These are phyloP conservation scores for Coemansia biformis DNA, from an alignment of 192 early-diverging fungal species.

Conservation along the genomic window DNA sequence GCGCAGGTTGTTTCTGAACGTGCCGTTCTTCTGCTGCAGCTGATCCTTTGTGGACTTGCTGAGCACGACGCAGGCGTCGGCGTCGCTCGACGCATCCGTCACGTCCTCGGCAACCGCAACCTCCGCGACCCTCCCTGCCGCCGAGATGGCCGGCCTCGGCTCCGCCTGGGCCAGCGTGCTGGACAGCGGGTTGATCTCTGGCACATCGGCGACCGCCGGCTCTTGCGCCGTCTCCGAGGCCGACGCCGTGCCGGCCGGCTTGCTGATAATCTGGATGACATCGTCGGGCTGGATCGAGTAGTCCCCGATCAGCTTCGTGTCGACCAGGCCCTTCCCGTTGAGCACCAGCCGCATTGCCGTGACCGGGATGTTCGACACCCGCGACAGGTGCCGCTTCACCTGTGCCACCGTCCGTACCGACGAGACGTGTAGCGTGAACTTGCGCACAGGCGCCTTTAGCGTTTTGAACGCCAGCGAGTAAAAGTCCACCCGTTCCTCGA, in stretches of 20 bases:
- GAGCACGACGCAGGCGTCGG: neutral
- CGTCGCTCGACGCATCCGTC: constrained; percentile 25
- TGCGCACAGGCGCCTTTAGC: constrained; percentile 38
- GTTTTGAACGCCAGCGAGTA: constrained; percentile 41
- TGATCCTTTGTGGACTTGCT: constrained; percentile 15
- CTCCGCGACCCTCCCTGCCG: neutral
- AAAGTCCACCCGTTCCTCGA: constrained; percentile 31
- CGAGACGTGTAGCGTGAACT: constrained; percentile 40
- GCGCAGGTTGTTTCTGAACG: constrained; percentile 32
- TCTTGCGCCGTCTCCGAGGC: constrained; percentile 3
- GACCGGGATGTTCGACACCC: constrained; percentile 27
- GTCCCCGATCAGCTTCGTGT: constrained; percentile 42
- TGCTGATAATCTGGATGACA: constrained; percentile 42
- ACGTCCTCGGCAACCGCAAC: neutral
- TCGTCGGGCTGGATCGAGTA: constrained; percentile 26
- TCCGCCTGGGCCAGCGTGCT: constrained; percentile 14
- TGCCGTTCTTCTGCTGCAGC: constrained; percentile 23
- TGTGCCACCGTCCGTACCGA: constrained; percentile 37
- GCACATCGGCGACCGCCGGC: constrained; percentile 8
- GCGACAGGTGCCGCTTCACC: constrained; percentile 35
- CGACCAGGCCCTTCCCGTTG: constrained; percentile 38
- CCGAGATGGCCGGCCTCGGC: neutral
- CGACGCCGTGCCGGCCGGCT: constrained; percentile 9
- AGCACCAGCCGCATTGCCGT: constrained; percentile 29
- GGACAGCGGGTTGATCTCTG: constrained; percentile 24